These are phyloP conservation scores for Solanum virginianum DNA, from an alignment of 257 asterid genomes.

Conservation along the genomic window DNA sequence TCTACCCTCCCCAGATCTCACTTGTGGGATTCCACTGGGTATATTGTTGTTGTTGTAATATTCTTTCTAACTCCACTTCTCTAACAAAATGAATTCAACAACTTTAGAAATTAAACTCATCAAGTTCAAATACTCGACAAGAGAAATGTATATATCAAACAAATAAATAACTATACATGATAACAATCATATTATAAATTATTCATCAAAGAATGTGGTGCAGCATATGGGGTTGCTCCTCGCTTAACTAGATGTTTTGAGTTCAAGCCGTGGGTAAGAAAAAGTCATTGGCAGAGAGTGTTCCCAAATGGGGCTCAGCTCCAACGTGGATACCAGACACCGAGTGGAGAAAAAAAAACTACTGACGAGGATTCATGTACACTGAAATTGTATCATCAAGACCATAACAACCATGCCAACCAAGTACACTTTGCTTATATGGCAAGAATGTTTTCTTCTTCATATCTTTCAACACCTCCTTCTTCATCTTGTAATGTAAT, in stretches of 20 bases:
- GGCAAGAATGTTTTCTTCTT: conserved; percentile 71
- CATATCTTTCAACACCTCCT: conserved; percentile 66
- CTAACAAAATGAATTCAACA: background rate
- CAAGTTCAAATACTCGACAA: background rate
- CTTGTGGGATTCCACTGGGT: too few relatives aligned
- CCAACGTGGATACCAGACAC: too few relatives aligned
- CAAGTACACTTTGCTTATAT: conserved; percentile 55
- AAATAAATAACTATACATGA: background rate
- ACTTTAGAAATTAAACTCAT: background rate
- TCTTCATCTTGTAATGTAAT: conserved; percentile 57
- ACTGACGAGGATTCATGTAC: background rate
- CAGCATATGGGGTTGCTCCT: accelerated
- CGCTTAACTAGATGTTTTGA: too few relatives aligned
- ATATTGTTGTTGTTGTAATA: too few relatives aligned
- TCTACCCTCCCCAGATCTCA: too few relatives aligned
- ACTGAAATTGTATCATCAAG: conserved; percentile 26
- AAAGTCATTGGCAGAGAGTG: too few relatives aligned
- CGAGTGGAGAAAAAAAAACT: background rate
- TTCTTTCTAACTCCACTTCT: background rate
- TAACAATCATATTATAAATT: background rate
- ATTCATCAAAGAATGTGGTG: too few relatives aligned
- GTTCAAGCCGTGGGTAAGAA: too few relatives aligned
- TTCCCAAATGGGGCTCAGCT: too few relatives aligned
- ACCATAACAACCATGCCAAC: conserved; percentile 78
- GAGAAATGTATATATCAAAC: background rate